phyloP scores from a whole-genome alignment of 495 filamentous ascomycete species.

The Xylaria longipes region DNA sequence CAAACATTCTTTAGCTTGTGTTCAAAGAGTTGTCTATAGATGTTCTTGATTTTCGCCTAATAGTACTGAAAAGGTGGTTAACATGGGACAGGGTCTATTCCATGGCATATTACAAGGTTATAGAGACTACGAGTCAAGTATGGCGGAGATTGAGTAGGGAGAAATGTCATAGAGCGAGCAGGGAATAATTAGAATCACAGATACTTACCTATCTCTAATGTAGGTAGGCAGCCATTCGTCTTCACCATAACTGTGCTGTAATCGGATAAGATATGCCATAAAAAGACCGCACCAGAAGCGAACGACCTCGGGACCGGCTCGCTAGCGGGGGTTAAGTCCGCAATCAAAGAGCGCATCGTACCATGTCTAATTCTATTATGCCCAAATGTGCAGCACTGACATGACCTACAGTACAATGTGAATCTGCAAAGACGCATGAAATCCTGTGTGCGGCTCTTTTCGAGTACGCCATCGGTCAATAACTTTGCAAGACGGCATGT shows the following conservation, averaged over 20 bases:
- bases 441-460: background rate
- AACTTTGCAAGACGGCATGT: background rate
- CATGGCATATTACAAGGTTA: background rate
- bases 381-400: background rate
- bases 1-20: background rate
- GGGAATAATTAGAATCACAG: background rate
- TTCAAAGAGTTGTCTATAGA: background rate
- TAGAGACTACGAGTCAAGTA: background rate
- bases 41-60: background rate
- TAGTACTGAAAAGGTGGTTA: background rate
- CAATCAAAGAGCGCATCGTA: background rate
- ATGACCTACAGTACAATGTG: background rate
- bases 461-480: background rate
- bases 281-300: background rate
- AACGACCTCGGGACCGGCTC: background rate
- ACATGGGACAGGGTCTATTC: background rate
- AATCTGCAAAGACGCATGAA: background rate
- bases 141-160: background rate
- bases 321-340: background rate
- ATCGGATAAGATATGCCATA: background rate
- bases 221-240: background rate
- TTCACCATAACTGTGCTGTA: background rate
- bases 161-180: background rate
- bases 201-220: background rate
- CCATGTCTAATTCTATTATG: background rate